A percentile compares a stretch with the other conserved stretches of the same genome.
Evolutionary conservation across 306 rosid species (phyloP).

Genomic region (Sicyos baderoa): DNA sequence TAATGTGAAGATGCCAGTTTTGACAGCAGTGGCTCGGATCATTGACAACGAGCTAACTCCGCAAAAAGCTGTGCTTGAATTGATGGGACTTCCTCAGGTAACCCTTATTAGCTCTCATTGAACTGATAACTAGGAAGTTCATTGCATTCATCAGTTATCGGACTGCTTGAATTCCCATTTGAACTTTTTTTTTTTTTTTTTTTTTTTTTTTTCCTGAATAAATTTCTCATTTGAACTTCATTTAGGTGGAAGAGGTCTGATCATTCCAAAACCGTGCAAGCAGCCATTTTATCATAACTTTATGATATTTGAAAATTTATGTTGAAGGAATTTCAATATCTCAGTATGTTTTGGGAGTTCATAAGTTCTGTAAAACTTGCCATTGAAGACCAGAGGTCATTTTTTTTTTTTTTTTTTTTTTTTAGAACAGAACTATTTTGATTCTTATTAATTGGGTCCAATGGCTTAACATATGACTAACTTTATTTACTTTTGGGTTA

Average conservation of each 20-base stretch:
- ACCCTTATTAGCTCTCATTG: slow-evolving; percentile 20
- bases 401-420: no score
- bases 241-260: slow-evolving; percentile 57
- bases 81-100: slow-evolving; percentile 93
- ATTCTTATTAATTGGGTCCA: neutral
- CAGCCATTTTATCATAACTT: neutral
- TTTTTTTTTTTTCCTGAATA: no score
- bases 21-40: slow-evolving; percentile 89
- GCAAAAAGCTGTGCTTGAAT: slow-evolving; percentile 72
- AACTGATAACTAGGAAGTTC: neutral
- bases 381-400: neutral
- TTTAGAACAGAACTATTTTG: neutral
- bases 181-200: no score
- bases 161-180: neutral
- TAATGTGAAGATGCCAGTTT: slow-evolving; percentile 88
- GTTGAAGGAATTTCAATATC: neutral
- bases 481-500: no score
- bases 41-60: slow-evolving; percentile 83
- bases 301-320: neutral
- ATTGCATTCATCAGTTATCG: neutral
- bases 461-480: neutral
- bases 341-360: neutral
- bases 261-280: slow-evolving; percentile 15
- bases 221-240: neutral
- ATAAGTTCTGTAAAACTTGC: neutral